A percentile compares a stretch with the other conserved stretches of the same genome.
Conservation (phyloP, 2,329 filamentous ascomycete genomes). For the Ophiostoma novo-ulmi region DNA sequence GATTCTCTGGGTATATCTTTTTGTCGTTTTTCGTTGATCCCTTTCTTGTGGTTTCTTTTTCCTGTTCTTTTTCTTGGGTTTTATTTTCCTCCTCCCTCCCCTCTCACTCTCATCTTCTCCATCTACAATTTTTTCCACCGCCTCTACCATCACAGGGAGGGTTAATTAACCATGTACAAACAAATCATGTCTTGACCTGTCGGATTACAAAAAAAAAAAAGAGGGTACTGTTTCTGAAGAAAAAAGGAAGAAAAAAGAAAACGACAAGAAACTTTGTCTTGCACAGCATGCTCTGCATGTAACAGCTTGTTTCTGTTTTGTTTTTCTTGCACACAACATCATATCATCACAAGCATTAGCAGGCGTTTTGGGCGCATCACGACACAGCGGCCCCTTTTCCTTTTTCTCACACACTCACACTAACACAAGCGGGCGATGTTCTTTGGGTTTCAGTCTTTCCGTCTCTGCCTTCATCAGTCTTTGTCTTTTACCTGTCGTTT, state of each 20-base stretch:
- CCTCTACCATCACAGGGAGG: neutral
- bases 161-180: slow-evolving; percentile 21
- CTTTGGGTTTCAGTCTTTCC: neutral
- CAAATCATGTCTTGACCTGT: slow-evolving; percentile 24
- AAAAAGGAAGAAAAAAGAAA: slow-evolving; percentile 21
- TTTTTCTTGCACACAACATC: slow-evolving; percentile 25
- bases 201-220: slow-evolving; percentile 31
- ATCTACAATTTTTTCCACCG: neutral
- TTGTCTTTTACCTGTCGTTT: slow-evolving; percentile 13
- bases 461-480: neutral
- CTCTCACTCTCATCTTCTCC: neutral
- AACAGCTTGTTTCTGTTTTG: slow-evolving; percentile 28
- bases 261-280: slow-evolving; percentile 28
- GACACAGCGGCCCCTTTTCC: slow-evolving; percentile 1
- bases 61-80: slow-evolving; percentile 17
- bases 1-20: slow-evolving; percentile 19
- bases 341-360: slow-evolving; percentile 28
- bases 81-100: neutral
- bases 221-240: slow-evolving; percentile 22
- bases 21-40: slow-evolving; percentile 18
- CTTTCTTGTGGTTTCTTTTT: slow-evolving; percentile 20
- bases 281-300: too few relatives aligned
- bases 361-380: slow-evolving; percentile 25
- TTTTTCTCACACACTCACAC: neutral
- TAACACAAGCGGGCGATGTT: slow-evolving; percentile 15